phyloP scores from a whole-genome alignment of 345 rosid genomes.

The Mangifera indica region DNA sequence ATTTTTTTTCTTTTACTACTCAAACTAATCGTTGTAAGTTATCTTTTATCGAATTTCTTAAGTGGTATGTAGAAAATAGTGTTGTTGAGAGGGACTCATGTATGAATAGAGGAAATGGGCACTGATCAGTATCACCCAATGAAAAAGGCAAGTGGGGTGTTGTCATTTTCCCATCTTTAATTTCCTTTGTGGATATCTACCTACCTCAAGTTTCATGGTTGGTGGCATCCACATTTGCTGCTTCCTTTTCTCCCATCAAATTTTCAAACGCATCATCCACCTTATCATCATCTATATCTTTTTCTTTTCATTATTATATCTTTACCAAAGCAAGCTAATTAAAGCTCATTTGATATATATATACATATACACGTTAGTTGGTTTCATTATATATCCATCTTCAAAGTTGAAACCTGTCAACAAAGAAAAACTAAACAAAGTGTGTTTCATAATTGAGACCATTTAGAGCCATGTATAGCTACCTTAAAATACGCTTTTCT shows the following conservation, averaged over 20 bases:
- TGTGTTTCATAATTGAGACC: too few species aligned
- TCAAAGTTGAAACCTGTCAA: background rate
- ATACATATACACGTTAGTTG: too few species aligned
- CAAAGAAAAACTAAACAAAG: background rate
- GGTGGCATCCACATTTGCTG: background rate
- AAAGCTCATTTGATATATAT: background rate
- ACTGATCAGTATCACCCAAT: background rate
- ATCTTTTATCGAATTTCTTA: too few species aligned
- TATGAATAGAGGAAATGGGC: background rate
- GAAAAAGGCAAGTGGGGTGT: background rate
- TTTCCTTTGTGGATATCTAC: too few species aligned
- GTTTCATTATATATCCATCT: background rate
- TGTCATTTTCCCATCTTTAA: background rate
- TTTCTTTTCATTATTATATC: background rate
- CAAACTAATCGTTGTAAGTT: too few species aligned
- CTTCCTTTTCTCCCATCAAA: background rate
- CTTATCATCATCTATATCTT: background rate
- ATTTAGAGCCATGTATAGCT: too few species aligned
- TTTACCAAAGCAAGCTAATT: background rate
- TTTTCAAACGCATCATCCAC: background rate
- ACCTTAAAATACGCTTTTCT: too few species aligned
- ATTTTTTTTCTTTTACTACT: too few species aligned
- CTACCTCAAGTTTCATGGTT: background rate
- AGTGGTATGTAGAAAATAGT: too few species aligned
- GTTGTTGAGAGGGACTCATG: background rate